phyloP scores from a whole-genome alignment of 1,284 basidiomycete genomes.

The Ceratobasidium sp. region DNA sequence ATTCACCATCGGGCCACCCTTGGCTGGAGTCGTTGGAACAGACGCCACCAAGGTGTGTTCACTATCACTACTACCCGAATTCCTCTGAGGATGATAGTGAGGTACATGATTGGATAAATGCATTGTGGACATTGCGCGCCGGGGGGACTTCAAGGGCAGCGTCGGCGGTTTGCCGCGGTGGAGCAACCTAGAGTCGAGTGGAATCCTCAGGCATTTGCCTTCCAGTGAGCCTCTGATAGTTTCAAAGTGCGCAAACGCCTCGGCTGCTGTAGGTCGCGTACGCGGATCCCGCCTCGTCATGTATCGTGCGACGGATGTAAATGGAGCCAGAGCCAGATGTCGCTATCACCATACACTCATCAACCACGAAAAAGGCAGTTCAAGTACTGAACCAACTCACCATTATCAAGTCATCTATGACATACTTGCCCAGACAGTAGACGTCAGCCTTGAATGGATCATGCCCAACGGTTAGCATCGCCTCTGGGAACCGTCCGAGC shows the following conservation, averaged over 20 bases:
- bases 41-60: slow-evolving; percentile 11
- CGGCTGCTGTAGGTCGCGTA: slow-evolving; percentile 21
- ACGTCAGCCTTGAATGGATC: slow-evolving; percentile 39
- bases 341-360: neutral
- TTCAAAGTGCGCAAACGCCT: slow-evolving; percentile 33
- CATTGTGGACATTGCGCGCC: slow-evolving; percentile 28
- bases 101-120: neutral
- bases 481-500: slow-evolving; percentile 29
- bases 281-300: slow-evolving; percentile 37
- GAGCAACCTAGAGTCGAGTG: slow-evolving; percentile 15
- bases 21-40: neutral
- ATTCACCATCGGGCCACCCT: neutral
- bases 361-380: neutral
- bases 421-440: slow-evolving; percentile 34
- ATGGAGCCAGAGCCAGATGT: slow-evolving; percentile 24
- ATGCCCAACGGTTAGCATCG: slow-evolving; percentile 31
- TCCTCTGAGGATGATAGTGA: neutral
- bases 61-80: slow-evolving; percentile 27
- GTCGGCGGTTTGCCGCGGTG: neutral
- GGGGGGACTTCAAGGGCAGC: slow-evolving; percentile 1
- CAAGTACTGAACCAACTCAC: neutral
- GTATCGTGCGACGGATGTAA: slow-evolving; percentile 25
- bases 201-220: slow-evolving; percentile 17
- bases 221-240: slow-evolving; percentile 31
- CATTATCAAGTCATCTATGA: slow-evolving; percentile 32